Conservation (phyloP, 768 basidiomycete species). For the Tremella mesenterica region DNA sequence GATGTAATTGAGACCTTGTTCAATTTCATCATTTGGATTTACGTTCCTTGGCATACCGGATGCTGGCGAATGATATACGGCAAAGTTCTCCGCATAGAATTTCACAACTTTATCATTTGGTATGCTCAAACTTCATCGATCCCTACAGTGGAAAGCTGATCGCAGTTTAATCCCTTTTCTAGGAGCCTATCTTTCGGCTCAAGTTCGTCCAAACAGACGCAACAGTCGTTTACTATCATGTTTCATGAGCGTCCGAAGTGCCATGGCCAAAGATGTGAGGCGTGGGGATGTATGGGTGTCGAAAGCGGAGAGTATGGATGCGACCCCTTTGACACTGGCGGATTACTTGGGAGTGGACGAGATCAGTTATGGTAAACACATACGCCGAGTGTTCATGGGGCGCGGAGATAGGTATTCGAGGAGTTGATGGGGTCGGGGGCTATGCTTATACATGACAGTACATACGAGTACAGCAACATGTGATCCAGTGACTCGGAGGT, state of each 20-base stretch:
- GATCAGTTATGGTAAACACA: not conserved
- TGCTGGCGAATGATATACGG: not conserved
- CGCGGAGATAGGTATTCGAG: not conserved
- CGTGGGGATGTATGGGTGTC: not conserved
- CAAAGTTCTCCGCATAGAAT: not conserved
- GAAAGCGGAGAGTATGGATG: not conserved
- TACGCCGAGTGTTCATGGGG: not conserved
- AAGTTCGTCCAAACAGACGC: not conserved
- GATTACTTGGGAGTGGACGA: not conserved
- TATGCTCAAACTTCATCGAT: not conserved
- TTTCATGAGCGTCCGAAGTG: not conserved
- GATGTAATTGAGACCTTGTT: not conserved
- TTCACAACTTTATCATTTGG: not conserved
- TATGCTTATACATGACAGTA: no score
- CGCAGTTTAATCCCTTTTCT: not conserved
- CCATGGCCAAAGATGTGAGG: not conserved
- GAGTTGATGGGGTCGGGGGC: no score
- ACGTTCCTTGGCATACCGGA: not conserved
- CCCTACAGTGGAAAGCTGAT: not conserved
- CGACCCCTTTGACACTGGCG: not conserved
- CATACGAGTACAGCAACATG: no score
- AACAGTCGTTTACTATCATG: not conserved
- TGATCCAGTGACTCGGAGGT: no score
- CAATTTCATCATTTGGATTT: not conserved
- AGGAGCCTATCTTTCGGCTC: not conserved